Conservation (phyloP, 129 eudicot species). For the Lonicera japonica region DNA sequence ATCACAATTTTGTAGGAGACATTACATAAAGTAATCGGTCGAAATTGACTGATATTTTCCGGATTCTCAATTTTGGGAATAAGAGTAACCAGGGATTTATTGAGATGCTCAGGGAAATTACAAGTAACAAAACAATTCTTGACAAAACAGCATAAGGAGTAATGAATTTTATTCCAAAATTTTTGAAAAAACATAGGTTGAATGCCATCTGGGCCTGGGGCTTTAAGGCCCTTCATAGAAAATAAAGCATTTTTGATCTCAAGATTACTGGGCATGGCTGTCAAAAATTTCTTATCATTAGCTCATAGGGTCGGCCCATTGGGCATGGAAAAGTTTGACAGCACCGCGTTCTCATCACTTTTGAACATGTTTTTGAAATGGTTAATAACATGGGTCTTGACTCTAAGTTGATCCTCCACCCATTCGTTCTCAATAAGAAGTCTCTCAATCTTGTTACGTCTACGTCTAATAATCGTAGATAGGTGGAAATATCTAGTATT, state of each 20-base stretch:
- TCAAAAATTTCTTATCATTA: not conserved
- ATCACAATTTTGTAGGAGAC: no score
- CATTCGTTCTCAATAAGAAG: not conserved
- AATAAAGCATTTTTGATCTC: not conserved
- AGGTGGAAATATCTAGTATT: no score
- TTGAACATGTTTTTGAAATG: no score
- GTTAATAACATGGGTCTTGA: not conserved
- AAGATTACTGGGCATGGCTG: no score
- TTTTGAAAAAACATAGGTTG: not conserved
- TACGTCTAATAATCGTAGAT: not conserved
- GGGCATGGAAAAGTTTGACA: not conserved
- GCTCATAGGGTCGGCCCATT: not conserved
- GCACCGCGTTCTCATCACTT: not conserved
- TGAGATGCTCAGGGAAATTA: not conserved
- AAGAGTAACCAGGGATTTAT: not conserved
- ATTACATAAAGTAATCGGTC: not conserved
- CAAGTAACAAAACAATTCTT: no score
- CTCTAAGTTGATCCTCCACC: not conserved
- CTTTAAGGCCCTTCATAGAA: not conserved
- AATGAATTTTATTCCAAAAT: not conserved
- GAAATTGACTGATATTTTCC: not conserved
- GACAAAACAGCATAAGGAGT: not conserved
- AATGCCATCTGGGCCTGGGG: not conserved
- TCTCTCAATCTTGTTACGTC: not conserved
- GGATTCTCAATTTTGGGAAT: not conserved